Conservation (phyloP, 2,329 filamentous ascomycete species). For the Achaetomium macrosporum region DNA sequence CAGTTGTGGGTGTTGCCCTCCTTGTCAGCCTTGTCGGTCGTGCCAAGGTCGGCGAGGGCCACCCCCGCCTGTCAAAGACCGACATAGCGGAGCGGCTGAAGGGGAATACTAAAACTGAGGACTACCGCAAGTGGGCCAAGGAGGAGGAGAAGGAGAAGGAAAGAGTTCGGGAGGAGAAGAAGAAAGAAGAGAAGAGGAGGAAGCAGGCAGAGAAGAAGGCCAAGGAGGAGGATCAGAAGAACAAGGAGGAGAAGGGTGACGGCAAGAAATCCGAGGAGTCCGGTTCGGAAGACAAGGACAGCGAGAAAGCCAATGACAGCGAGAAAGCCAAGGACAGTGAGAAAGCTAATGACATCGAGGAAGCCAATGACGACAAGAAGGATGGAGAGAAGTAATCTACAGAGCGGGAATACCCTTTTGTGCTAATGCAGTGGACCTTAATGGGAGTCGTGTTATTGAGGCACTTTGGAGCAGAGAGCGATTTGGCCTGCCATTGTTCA, state of each 20-base stretch:
- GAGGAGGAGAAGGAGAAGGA: constrained; percentile 39
- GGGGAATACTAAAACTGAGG: constrained; percentile 30
- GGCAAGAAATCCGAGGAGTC: background rate
- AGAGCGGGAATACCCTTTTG: too few species aligned
- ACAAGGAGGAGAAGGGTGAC: constrained; percentile 5
- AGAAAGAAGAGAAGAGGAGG: constrained; percentile 35
- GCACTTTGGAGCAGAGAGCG: too few species aligned
- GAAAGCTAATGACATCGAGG: background rate
- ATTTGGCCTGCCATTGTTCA: too few species aligned
- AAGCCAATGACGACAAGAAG: constrained; percentile 6
- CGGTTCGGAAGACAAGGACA: background rate
- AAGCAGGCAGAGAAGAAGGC: constrained; percentile 31
- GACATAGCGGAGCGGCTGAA: constrained; percentile 36
- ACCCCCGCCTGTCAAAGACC: constrained; percentile 29
- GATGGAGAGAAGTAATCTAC: background rate
- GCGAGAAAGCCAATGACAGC: constrained; percentile 27
- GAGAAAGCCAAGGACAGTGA: constrained; percentile 25
- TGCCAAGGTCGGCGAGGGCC: constrained; percentile 58
- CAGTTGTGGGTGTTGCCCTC: constrained; percentile 78
- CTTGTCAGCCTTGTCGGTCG: constrained; percentile 75
- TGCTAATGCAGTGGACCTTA: too few species aligned
- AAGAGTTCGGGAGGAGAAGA: constrained; percentile 34
- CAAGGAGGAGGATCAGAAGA: constrained; percentile 31
- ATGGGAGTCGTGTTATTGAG: too few species aligned
- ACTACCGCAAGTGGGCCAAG: constrained; percentile 41